A percentile compares a stretch with the other conserved stretches of the same genome.
Evolutionary conservation across 2,329 filamentous ascomycete genomes (phyloP).

Genomic region (Didymella arachidicola): DNA sequence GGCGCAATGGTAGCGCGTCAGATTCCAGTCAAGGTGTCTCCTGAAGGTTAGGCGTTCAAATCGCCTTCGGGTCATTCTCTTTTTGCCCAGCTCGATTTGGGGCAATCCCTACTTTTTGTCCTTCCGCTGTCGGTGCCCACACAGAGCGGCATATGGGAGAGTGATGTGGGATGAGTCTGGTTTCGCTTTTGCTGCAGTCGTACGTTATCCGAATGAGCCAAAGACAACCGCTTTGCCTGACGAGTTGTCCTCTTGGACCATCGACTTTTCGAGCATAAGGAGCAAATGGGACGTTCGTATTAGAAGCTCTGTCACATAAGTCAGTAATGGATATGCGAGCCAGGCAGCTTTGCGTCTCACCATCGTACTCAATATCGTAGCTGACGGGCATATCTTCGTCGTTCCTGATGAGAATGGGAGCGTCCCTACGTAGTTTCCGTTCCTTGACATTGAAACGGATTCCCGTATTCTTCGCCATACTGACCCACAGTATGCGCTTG

Average conservation of each 20-base stretch:
- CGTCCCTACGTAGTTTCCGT: conserved; percentile 55
- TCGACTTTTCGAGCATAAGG: conserved; percentile 68
- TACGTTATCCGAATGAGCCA: conserved; percentile 55
- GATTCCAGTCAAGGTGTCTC: conserved; percentile 39
- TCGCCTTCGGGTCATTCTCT: conserved; percentile 36
- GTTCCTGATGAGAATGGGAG: conserved; percentile 63
- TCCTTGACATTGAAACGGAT: conserved; percentile 71
- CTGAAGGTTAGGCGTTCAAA: conserved; percentile 43
- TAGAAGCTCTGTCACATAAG: conserved; percentile 34
- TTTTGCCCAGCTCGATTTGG: conserved; percentile 5
- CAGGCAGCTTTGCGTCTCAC: conserved; percentile 54
- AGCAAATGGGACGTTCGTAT: conserved; percentile 45
- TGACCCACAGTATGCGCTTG: conserved; percentile 71
- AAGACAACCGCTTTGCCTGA: conserved; percentile 74
- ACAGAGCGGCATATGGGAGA: background rate
- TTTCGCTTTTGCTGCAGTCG: conserved; percentile 9
- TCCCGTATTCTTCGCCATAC: conserved; percentile 68
- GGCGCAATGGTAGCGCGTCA: conserved; percentile 45
- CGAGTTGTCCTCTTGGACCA: conserved; percentile 65
- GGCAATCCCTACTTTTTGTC: conserved; percentile 17
- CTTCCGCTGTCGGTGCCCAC: background rate
- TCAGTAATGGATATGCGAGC: background rate
- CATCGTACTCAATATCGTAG: conserved; percentile 76
- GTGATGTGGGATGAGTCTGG: background rate
- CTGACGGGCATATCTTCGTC: conserved; percentile 72